Percentiles rank a stretch among this genome's conserved stretches.
These are phyloP conservation scores for Macrophomina phaseolina DNA, from an alignment of 2,329 filamentous ascomycete genomes.

Conservation along the genomic window DNA sequence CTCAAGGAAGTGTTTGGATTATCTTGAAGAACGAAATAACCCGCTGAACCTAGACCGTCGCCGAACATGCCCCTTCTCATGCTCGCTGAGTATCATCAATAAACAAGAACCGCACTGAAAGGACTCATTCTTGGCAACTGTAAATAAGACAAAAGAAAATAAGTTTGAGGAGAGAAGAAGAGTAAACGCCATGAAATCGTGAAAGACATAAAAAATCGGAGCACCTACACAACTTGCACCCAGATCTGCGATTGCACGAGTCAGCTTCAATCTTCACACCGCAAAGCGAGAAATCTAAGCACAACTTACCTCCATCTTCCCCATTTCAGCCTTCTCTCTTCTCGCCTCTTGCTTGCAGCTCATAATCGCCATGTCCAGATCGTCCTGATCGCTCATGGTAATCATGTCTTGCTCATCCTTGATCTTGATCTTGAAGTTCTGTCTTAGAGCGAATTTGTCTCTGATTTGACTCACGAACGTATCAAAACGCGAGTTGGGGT, in stretches of 20 bases:
- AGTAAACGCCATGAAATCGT: slow-evolving; percentile 23
- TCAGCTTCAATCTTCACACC: neutral
- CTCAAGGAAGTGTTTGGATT: slow-evolving; percentile 26
- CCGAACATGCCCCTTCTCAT: slow-evolving; percentile 29
- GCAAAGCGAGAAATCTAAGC: neutral
- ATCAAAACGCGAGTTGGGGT: slow-evolving; percentile 71
- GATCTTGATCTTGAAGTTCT: slow-evolving; percentile 87
- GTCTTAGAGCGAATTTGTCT: slow-evolving; percentile 81
- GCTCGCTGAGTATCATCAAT: slow-evolving; percentile 36
- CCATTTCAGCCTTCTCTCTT: slow-evolving; percentile 79
- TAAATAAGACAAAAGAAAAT: slow-evolving; percentile 15
- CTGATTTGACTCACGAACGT: slow-evolving; percentile 81
- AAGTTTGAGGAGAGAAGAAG: slow-evolving; percentile 21
- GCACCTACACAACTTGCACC: slow-evolving; percentile 27
- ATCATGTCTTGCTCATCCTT: slow-evolving; percentile 95
- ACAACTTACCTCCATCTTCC: slow-evolving; percentile 87
- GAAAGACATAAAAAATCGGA: slow-evolving; percentile 21
- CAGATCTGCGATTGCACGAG: slow-evolving; percentile 3
- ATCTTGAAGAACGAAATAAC: slow-evolving; percentile 25
- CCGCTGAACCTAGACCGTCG: slow-evolving; percentile 27
- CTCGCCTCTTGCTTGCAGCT: slow-evolving; percentile 70
- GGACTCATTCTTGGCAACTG: slow-evolving; percentile 9
- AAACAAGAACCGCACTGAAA: slow-evolving; percentile 17
- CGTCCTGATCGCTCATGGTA: slow-evolving; percentile 95
- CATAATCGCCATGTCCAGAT: slow-evolving; percentile 85